phyloP scores from a whole-genome alignment of 345 rosid genomes.

The Pelargonium nanum region DNA sequence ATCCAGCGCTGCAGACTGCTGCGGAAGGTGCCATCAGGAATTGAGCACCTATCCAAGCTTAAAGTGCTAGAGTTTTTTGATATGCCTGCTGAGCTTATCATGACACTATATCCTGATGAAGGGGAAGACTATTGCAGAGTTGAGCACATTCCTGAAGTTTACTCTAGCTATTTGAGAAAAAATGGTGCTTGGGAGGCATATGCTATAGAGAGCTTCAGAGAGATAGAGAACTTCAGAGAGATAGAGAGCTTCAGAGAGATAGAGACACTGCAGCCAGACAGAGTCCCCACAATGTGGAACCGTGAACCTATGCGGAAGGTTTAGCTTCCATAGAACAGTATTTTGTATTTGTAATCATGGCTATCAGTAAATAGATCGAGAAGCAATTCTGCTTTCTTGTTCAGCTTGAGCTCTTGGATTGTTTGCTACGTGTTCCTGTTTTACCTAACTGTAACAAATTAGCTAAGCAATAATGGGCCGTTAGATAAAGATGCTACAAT shows the following conservation, averaged over 20 bases:
- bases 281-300: neutral
- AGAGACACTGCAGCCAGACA: neutral
- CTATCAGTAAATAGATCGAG: neutral
- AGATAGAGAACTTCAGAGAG: neutral
- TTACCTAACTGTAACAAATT: neutral
- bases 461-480: too few relatives aligned
- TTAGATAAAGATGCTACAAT: too few relatives aligned
- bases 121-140: neutral
- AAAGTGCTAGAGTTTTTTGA: conserved; percentile 22
- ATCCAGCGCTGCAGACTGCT: conserved; percentile 21
- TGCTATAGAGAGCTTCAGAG: neutral
- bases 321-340: neutral
- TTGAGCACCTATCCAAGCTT: conserved; percentile 20
- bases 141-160: neutral
- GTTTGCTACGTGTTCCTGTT: neutral
- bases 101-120: conserved; percentile 3
- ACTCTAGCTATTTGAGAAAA: neutral
- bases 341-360: too few relatives aligned
- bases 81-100: conserved; percentile 23
- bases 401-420: neutral
- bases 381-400: neutral
- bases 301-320: neutral
- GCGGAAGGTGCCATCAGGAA: conserved; percentile 19
- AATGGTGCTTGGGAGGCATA: neutral
- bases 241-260: neutral